Evolutionary conservation across 352 stramenopile genomes (phyloP).

Genomic region (Peronosclerospora sorghi): DNA sequence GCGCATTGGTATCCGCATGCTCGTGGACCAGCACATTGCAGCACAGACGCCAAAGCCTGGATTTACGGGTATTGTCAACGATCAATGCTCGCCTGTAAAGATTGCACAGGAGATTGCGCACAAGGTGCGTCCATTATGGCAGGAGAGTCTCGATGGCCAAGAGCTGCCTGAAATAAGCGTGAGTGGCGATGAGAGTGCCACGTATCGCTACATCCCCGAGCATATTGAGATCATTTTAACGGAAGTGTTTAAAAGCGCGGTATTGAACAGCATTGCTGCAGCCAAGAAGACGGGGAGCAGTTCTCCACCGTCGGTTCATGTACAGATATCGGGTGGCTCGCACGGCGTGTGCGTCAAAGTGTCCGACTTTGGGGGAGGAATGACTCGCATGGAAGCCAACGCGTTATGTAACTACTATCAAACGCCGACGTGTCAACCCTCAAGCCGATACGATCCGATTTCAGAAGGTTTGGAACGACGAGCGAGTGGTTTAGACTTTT

Average conservation of each 20-base stretch:
- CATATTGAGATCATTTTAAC: slow-evolving; percentile 77
- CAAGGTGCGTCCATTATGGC: slow-evolving; percentile 45
- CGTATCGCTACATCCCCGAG: slow-evolving; percentile 71
- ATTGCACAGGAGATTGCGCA: slow-evolving; percentile 50
- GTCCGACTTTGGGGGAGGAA: slow-evolving; percentile 58
- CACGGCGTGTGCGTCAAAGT: slow-evolving; percentile 78
- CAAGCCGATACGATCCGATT: slow-evolving; percentile 53
- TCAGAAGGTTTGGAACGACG: slow-evolving; percentile 57
- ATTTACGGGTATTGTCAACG: slow-evolving; percentile 53
- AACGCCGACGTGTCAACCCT: slow-evolving; percentile 7
- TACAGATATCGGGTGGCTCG: slow-evolving; percentile 49
- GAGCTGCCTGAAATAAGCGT: slow-evolving; percentile 50
- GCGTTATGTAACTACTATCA: slow-evolving; percentile 55
- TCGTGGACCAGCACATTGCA: slow-evolving; percentile 70
- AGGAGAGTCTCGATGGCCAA: slow-evolving; percentile 31
- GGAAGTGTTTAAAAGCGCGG: slow-evolving; percentile 73
- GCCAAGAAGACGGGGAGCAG: slow-evolving; percentile 12
- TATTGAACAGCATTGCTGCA: slow-evolving; percentile 54
- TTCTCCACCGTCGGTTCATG: slow-evolving; percentile 38
- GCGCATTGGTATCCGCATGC: slow-evolving; percentile 72
- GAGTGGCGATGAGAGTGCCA: slow-evolving; percentile 35
- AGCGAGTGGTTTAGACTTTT: slow-evolving; percentile 53
- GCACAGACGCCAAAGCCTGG: slow-evolving; percentile 42
- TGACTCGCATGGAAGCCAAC: slow-evolving; percentile 67
- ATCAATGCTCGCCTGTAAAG: slow-evolving; percentile 53